Conservation (phyloP, 2,329 filamentous ascomycete genomes). For the Colletotrichum karsti region DNA sequence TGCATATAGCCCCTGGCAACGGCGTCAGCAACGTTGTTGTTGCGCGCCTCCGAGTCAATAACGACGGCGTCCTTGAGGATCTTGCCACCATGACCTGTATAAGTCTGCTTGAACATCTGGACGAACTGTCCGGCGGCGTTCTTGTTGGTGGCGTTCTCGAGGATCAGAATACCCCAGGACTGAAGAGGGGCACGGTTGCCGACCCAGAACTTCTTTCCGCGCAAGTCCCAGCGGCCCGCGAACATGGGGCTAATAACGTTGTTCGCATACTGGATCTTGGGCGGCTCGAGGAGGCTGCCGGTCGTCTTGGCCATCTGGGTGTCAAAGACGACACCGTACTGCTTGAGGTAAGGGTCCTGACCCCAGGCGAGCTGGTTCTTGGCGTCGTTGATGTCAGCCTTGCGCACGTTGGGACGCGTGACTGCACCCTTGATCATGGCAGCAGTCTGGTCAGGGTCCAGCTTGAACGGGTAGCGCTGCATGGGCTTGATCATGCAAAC, state of each 20-base stretch:
- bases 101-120: constrained; percentile 52
- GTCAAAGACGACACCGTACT: constrained; percentile 79
- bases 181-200: constrained; percentile 68
- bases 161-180: constrained; percentile 79
- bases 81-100: constrained; percentile 59
- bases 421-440: constrained; percentile 96
- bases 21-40: constrained; percentile 57
- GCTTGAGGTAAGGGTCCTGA: constrained; percentile 73
- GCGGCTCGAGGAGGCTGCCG: constrained; percentile 76
- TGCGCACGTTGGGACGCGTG: constrained; percentile 76
- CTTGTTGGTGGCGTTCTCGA: constrained; percentile 63
- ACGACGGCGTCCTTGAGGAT: constrained; percentile 39
- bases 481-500: constrained; percentile 59
- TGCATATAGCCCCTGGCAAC: constrained; percentile 63
- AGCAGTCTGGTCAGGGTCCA: constrained; percentile 72
- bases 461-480: constrained; percentile 71
- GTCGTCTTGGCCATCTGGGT: constrained; percentile 70
- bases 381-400: constrained; percentile 72
- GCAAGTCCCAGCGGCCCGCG: constrained; percentile 86
- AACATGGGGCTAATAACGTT: constrained; percentile 68
- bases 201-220: constrained; percentile 79
- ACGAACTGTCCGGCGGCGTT: constrained; percentile 68
- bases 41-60: constrained; percentile 33
- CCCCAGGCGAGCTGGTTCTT: constrained; percentile 74
- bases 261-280: constrained; percentile 74